These are phyloP conservation scores for Boletus subluridellus DNA, from an alignment of 1,284 basidiomycete species.

Conservation along the genomic window DNA sequence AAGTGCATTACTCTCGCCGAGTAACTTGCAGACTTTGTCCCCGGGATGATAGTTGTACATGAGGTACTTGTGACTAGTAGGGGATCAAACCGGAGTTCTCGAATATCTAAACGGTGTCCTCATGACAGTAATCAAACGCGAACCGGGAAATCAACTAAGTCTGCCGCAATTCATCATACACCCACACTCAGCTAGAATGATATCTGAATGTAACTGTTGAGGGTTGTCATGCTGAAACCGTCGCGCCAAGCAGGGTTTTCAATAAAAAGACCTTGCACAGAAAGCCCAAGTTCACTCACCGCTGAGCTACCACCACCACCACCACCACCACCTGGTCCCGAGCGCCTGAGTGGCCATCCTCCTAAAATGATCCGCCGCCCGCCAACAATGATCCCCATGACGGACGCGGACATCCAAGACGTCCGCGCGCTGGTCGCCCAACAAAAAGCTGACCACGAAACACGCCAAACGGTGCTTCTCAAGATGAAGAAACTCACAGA, in stretches of 20 bases:
- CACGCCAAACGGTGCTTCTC: slow-evolving; percentile 39
- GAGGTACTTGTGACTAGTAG: too few species aligned
- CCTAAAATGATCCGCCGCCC: slow-evolving; percentile 60
- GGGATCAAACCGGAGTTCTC: too few species aligned
- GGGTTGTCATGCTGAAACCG: too few species aligned
- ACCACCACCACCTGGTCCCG: background rate
- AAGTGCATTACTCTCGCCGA: slow-evolving; percentile 39
- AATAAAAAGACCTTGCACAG: too few species aligned
- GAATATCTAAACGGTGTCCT: too few species aligned
- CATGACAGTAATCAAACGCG: too few species aligned
- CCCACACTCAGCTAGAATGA: too few species aligned
- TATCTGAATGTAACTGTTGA: too few species aligned
- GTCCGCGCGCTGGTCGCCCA: slow-evolving; percentile 58
- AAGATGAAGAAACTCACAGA: slow-evolving; percentile 47
- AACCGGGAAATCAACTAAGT: too few species aligned
- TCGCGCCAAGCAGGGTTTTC: too few species aligned
- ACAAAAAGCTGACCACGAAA: slow-evolving; percentile 47
- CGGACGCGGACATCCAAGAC: slow-evolving; percentile 70
- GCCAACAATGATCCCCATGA: slow-evolving; percentile 71
- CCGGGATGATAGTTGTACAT: slow-evolving; percentile 58
- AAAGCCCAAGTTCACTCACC: background rate
- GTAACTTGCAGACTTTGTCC: slow-evolving; percentile 57
- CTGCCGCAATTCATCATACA: too few species aligned
- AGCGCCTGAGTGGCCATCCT: background rate
- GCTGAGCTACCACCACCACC: too few species aligned